Base-by-base conservation (phyloP, 345 rosid species). In the Combretum micranthum region DNA sequence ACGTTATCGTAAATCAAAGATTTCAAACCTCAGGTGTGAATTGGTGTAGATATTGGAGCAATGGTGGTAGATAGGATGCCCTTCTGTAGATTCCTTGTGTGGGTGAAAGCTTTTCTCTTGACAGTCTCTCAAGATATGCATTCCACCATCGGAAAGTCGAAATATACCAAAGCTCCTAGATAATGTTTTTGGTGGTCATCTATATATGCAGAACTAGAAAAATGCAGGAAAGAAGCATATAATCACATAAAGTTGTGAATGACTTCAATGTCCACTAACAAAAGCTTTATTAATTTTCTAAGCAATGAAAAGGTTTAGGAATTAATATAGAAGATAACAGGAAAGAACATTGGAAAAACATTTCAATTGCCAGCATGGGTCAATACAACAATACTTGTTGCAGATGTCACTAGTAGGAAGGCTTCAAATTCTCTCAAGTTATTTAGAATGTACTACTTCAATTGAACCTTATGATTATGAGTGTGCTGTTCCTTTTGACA, bases 1-100 rank as follows among this genome's bases (percentile, higher is more conserved):
- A 18, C 47, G 63, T 77, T 60, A 80, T 44, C 98, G 94, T 75
- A 91, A 70, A 72, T 91, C 96, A 57, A 87, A 87, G 64, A 87
- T 86, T 75, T 91, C 94, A 17, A 91, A 85, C 76, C 98, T 79
- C 50, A 87, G 80, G 81, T 87, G 85, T 13, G 88, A 80, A 66
- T 91, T 91, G 55, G 56, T 85, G 80, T 79, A 87, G 58, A 91
- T 90, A 54, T 91, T 85, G 45, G 81, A 71, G 75, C 98, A 87
- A 60, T 77, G 77, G 64, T 87, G 79, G 18, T 83, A 87, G 44
- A 91, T 60, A 13, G 79, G 83, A 72, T 70, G 68, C 54, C 96
- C 98, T 45, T 82, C 83, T n/a, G 65, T 74, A 47, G 89, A 71
- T 69, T 85, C 97, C n/a, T 66, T 44, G 66, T 90, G 97, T 42